Evolutionary conservation across 371 early-diverging fungal species (phyloP), one percentile per base, ranked within the genome.

Genomic region (Mortierella sp.): DNA sequence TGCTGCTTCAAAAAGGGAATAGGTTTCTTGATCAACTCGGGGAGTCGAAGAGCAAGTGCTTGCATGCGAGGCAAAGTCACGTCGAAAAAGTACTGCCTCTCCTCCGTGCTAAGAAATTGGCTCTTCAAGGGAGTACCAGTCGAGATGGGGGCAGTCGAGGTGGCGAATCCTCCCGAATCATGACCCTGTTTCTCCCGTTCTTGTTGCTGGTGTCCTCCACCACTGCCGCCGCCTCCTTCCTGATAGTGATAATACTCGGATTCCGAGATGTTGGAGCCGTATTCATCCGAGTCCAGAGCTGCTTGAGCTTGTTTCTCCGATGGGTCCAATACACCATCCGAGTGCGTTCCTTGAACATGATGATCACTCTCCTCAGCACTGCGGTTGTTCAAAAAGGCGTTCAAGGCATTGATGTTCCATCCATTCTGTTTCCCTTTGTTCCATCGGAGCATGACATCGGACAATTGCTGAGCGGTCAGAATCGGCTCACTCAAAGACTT

Each of bases 1-100:
- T 78, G 78, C 47, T 61, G 66, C 50, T 47, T 62, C 54, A 78
- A 48, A 31, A 66, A 67, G 13, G 78, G 78, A 26, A 78, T 78
- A 0, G 72, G 67, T 24, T 68, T 60, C 49, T 49, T 50, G 39
- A 74, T 43, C 54, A 74, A 30, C 41, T 74, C 74, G 1, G 74
- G 74, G 16, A 74, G 18, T 13, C 74, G 64, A 27, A 74, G 39
- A 0, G 74, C 74, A 7, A 74, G 55, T 0, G 61, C 65, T 42
- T 74, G 76, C 70, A 69, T 69, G 2, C 70, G 64, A 14, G 76
- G 76, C 43, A 74, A 49, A 27, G 45, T 54, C 58, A 74, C 70
- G 47, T 69, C 76, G 49, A 74, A 74, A 50, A 74, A 74, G 18
- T 61, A 50, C 54, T 61, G 48, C 2, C 69, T 60, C 41, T 74